phyloP scores from a whole-genome alignment of 352 stramenopile species.

The Globisporangium spinosum region DNA sequence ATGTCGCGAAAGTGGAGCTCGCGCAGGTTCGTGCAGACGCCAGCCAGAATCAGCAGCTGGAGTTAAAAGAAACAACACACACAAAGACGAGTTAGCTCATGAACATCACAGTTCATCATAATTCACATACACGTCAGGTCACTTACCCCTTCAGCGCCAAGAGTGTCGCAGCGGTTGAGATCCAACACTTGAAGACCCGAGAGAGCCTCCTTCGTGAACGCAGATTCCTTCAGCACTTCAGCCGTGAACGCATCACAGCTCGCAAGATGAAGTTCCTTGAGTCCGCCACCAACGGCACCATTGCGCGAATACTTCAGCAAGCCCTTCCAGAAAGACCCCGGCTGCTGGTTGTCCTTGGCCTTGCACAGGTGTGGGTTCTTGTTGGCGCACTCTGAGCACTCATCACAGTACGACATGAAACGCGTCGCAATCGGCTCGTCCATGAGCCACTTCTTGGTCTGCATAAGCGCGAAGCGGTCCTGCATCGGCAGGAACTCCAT shows the following conservation, averaged over 20 bases:
- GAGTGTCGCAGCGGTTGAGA: conserved; percentile 46
- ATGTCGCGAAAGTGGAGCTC: conserved; percentile 75
- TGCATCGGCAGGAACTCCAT: conserved; percentile 49
- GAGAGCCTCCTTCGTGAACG: conserved; percentile 28
- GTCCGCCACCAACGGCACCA: neutral
- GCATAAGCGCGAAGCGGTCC: conserved; percentile 62
- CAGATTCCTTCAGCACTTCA: conserved; percentile 26
- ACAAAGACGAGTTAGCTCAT: neutral
- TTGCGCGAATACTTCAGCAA: conserved; percentile 35
- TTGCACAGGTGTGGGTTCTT: conserved; percentile 61
- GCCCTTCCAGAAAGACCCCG: conserved; percentile 47
- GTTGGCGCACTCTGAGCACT: conserved; percentile 40
- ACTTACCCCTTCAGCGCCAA: conserved; percentile 41
- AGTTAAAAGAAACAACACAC: neutral
- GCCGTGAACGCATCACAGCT: conserved; percentile 45
- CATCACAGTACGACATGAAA: conserved; percentile 59
- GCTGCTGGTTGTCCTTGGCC: conserved; percentile 28
- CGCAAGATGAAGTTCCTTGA: conserved; percentile 56
- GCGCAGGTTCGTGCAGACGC: conserved; percentile 42
- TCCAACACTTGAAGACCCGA: conserved; percentile 48
- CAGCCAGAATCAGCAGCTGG: conserved; percentile 32
- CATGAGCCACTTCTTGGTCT: conserved; percentile 34
- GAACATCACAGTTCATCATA: neutral
- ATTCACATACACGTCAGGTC: neutral
- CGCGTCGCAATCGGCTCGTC: conserved; percentile 37